phyloP scores from a whole-genome alignment of 108 stramenopile species.

The Nitzschia palea region DNA sequence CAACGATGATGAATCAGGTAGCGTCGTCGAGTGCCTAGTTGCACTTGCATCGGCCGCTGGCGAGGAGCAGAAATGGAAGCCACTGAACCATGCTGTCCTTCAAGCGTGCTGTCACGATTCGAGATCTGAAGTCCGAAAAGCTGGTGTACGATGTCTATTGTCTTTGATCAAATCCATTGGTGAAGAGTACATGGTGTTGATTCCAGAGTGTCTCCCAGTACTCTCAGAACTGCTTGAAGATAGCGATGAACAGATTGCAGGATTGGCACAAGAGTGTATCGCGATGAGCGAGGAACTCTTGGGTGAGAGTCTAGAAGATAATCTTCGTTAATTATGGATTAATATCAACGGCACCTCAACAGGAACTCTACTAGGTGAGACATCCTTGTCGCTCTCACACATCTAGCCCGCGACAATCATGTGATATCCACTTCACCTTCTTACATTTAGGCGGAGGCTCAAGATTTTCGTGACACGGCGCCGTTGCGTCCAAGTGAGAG shows the following conservation, averaged over 20 bases:
- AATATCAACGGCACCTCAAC: too few relatives aligned
- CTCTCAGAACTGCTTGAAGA: conserved; percentile 88
- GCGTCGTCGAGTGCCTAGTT: conserved; percentile 69
- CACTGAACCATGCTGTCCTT: conserved; percentile 82
- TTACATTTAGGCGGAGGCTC: too few relatives aligned
- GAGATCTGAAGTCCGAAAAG: conserved; percentile 72
- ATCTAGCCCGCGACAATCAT: too few relatives aligned
- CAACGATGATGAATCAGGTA: conserved; percentile 40
- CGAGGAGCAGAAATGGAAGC: conserved; percentile 89
- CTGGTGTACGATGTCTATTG: conserved; percentile 74
- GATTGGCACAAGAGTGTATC: conserved; percentile 79
- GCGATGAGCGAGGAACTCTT: conserved; percentile 80
- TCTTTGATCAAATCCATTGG: conserved; percentile 81
- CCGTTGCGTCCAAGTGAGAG: too few relatives aligned
- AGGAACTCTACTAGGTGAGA: too few relatives aligned
- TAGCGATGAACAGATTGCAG: conserved; percentile 74
- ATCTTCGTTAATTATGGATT: conserved; percentile 64
- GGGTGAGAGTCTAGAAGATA: conserved; percentile 84
- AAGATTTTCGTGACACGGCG: too few relatives aligned
- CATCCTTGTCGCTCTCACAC: too few relatives aligned
- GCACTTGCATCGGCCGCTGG: conserved; percentile 85
- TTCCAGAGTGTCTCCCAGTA: conserved; percentile 89
- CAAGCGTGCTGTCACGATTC: conserved; percentile 69
- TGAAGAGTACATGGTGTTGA: conserved; percentile 91
- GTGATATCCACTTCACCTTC: too few relatives aligned